Evolutionary conservation across 257 asterid genomes (phyloP).

Genomic region (Anisodus tanguticus): DNA sequence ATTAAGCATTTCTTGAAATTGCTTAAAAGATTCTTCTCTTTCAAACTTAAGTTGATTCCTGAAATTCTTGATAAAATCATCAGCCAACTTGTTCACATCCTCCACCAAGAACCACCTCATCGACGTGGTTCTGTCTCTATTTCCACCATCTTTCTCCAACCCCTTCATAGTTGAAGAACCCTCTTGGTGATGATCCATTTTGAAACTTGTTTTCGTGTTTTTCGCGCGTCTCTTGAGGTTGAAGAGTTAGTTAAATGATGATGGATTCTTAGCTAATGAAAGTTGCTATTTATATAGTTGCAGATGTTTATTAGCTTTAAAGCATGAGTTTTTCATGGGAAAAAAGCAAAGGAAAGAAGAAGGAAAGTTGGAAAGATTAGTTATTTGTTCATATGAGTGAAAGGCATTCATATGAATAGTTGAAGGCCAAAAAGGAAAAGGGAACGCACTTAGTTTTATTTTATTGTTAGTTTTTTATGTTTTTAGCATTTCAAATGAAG

Average conservation of each 20-base stretch:
- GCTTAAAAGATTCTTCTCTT: slow-evolving; percentile 47
- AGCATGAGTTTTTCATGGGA: slow-evolving; percentile 34
- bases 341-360: slow-evolving; percentile 37
- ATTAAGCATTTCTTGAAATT: slow-evolving; percentile 37
- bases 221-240: background rate
- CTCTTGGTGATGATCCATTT: slow-evolving; percentile 40
- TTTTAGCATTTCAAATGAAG: too few species aligned
- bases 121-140: slow-evolving; percentile 27
- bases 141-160: background rate
- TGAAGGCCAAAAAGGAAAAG: background rate
- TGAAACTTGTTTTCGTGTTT: background rate
- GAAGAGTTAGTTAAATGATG: background rate
- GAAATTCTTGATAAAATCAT: slow-evolving; percentile 57
- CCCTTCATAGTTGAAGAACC: slow-evolving; percentile 13
- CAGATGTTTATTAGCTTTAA: slow-evolving; percentile 9
- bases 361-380: slow-evolving; percentile 35
- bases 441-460: background rate
- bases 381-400: slow-evolving; percentile 41
- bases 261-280: background rate
- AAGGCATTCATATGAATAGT: slow-evolving; percentile 24
- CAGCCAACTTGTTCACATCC: slow-evolving; percentile 53
- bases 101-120: slow-evolving; percentile 31
- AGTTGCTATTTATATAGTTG: slow-evolving; percentile 26
- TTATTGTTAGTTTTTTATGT: background rate
- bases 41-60: slow-evolving; percentile 52